Base-by-base conservation (phyloP, 257 asterid genomes). In the Anisodus tanguticus region DNA sequence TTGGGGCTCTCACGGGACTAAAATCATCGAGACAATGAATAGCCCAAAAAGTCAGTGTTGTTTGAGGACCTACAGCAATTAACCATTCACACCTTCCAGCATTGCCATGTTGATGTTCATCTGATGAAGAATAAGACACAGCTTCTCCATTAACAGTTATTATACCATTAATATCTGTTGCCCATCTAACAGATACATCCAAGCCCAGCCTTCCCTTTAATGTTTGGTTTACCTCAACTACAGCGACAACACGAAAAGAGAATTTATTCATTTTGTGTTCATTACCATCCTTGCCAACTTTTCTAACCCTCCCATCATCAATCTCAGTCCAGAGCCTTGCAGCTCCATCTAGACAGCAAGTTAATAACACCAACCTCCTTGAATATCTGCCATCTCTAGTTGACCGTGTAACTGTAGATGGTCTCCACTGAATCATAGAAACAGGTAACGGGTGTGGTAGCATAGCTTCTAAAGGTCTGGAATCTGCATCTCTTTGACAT, bases 341-440 rank as follows among this genome's bases (percentile, higher is more conserved):
- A 88, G 95, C 86, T 79, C 99, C 99, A 89, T 97, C 99, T 26
- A 92, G 74, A 82, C 97, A 92, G 90, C 98, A 91, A 19, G 97
- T 93, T 91, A 95, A 88, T 89, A 97, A 90, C 89, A 92, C 92
- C 41, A 89, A 84, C 86, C 97, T 93, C 80, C 78, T 88, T 19
- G 89, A 87, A 80, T 86, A 90, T 60, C 88, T 84, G 80, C 79
- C 90, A 84, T 87, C 91, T 86, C 87, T 92, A 59, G 54, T 90
- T 47, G 91, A 85, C 85, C 89, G 92, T 86, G 88, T 91, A 85
- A 94, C 89, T 63, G 90, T 88, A 83, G 89, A 89, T 26, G 99
- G 99, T 88, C 99, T 94, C 98, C 98, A 97, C 83, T 97, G 98
- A 72, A 97, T 93, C 95, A 90, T 90, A 81, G 89, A 86, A 83